Evolutionary conservation across 164 flowering plant species (phyloP).

Genomic region (Piper longum): DNA sequence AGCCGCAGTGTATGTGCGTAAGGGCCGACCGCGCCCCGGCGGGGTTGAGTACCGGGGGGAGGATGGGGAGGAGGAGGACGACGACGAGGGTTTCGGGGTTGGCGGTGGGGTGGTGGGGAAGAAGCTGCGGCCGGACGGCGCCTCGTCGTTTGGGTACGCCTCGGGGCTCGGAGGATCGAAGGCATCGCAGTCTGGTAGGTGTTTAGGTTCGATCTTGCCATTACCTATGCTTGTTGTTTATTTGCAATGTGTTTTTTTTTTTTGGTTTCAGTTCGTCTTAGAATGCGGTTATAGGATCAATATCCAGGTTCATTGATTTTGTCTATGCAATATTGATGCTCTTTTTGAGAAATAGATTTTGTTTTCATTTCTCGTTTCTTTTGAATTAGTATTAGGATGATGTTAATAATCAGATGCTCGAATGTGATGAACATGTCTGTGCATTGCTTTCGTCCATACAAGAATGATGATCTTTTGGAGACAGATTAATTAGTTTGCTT

Average conservation of each 20-base stretch:
- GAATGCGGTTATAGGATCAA: neutral
- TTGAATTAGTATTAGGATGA: no score
- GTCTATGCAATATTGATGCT: no score
- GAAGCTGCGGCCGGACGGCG: slow-evolving; percentile 29
- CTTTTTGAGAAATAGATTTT: no score
- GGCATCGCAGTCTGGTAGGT: slow-evolving; percentile 20
- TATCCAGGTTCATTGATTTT: neutral
- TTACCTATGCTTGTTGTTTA: neutral
- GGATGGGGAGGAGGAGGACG: slow-evolving; percentile 42
- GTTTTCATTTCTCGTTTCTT: no score
- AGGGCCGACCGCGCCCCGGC: slow-evolving; percentile 22
- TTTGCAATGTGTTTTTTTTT: neutral
- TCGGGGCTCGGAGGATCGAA: slow-evolving; percentile 23
- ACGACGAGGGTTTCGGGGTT: slow-evolving; percentile 20
- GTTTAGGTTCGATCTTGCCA: slow-evolving; percentile 24
- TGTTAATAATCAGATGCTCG: no score
- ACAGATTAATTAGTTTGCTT: no score
- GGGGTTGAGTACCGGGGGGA: slow-evolving; percentile 5
- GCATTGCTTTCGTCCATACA: no score
- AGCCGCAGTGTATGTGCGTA: slow-evolving; percentile 11
- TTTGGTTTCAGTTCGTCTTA: neutral
- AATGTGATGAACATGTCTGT: no score
- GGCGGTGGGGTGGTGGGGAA: slow-evolving; percentile 18
- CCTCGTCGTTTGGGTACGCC: slow-evolving; percentile 22
- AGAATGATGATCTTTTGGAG: no score